phyloP scores from a whole-genome alignment of 75 land plant species.

The Pinus albicaulis region DNA sequence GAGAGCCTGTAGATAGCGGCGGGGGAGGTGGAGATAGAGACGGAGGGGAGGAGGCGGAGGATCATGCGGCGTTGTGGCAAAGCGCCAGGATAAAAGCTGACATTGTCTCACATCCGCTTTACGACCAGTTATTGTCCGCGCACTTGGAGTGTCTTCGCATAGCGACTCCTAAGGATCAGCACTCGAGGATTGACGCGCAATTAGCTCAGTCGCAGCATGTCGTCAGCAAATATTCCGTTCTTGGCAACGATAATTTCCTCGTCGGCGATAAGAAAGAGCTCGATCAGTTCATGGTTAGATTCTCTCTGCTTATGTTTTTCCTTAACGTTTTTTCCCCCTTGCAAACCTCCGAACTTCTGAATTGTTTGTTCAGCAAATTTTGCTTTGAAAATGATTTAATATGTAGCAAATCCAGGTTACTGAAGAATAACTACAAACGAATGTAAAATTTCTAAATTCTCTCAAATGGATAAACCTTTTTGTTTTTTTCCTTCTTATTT shows the following conservation, averaged over 20 bases:
- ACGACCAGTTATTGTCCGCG: constrained; percentile 26
- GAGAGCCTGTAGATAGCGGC: too few relatives aligned
- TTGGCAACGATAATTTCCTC: constrained; percentile 17
- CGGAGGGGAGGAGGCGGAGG: too few relatives aligned
- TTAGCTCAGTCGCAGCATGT: constrained; percentile 30
- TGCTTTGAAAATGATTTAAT: too few relatives aligned
- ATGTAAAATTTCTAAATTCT: too few relatives aligned
- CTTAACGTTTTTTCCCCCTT: neutral
- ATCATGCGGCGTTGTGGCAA: too few relatives aligned
- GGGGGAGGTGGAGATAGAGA: too few relatives aligned
- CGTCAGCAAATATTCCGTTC: constrained; percentile 28
- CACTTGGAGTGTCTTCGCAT: constrained; percentile 44
- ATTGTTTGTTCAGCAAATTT: too few relatives aligned
- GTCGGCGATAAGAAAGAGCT: constrained; percentile 41
- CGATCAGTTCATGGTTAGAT: constrained; percentile 52
- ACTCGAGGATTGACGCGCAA: constrained; percentile 56
- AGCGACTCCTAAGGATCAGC: constrained; percentile 61
- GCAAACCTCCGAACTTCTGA: too few relatives aligned
- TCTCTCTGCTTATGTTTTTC: neutral
- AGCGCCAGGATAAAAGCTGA: constrained; percentile 24
- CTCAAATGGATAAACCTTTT: too few relatives aligned
- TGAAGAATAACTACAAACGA: too few relatives aligned
- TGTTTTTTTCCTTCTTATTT: too few relatives aligned
- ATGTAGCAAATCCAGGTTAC: too few relatives aligned
- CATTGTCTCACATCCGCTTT: constrained; percentile 42